Evolutionary conservation across 192 early-diverging fungal genomes (phyloP), one percentile per base, ranked within the genome.

Genomic region (Obelidium mucronatum): DNA sequence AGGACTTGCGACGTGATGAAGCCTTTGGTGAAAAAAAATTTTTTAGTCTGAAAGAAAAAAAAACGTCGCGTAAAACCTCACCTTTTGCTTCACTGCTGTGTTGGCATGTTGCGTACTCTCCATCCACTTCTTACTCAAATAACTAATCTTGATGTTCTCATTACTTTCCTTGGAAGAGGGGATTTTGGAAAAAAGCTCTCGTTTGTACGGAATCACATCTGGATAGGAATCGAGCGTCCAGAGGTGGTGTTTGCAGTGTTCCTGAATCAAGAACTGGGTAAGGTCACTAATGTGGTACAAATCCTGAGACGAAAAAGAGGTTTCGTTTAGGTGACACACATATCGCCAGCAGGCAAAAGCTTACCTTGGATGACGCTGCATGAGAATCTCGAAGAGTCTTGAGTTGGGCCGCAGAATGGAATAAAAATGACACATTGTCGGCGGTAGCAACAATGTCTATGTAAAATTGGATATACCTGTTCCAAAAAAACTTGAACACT

Each of bases 221-320:
- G 92, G 94, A 79, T 94, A 94, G 28, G 94, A 86, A 34, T 86
- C 87, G 3, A 99, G 75, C 0, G 90, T 85, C 96, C 97, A 99
- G 59, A 90, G 88, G 19, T 87, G 78, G 1, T 89, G 73, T 55
- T 90, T 87, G 69, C 92, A 91, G 73, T 89, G 90, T 42, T 93
- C 91, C 64, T 89, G 91, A 26, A 99, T 92, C 56, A 95, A 63
- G 42, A 90, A 84, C 78, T 94, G 92, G 28, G 92, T 77, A 53
- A 99, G 79, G 72, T 99, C 97, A 80, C 92, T 91, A 40, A 97
- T 61, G 15, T 92, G 84, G 81, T 97, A 96, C 2, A 96, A 82
- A 59, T 42, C 59, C 31, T 79, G 56, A 48, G 44, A 48, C 44
- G 44, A 48, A 6, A 6, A 6, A 48, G 8, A n/a, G n/a, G n/a